These are phyloP conservation scores for Mucor velutinosus DNA, from an alignment of 371 early-diverging fungal species.

Conservation along the genomic window DNA sequence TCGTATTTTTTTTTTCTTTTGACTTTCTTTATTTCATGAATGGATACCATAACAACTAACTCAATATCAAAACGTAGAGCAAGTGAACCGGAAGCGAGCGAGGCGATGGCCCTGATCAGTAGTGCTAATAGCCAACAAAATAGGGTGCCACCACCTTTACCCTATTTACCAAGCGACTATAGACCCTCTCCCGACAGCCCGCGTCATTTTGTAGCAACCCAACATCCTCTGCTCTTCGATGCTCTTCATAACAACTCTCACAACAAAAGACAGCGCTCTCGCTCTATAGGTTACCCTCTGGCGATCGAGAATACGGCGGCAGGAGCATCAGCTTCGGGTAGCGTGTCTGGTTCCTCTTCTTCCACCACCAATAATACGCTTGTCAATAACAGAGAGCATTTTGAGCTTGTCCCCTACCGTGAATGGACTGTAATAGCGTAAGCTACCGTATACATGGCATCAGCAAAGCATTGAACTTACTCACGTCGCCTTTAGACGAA, in stretches of 20 bases:
- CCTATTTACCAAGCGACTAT: slow-evolving; percentile 48
- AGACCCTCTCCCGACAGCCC: slow-evolving; percentile 41
- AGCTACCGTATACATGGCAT: neutral
- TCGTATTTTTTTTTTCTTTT: neutral
- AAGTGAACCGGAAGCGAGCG: slow-evolving; percentile 37
- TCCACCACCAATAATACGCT: slow-evolving; percentile 4
- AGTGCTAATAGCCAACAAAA: slow-evolving; percentile 1
- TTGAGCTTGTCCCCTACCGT: slow-evolving; percentile 54
- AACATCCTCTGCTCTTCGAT: neutral
- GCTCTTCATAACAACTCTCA: neutral
- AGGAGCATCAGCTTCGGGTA: neutral
- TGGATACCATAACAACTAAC: neutral
- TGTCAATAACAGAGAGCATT: slow-evolving; percentile 11
- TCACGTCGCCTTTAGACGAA: slow-evolving; percentile 32
- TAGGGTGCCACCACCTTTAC: slow-evolving; percentile 51
- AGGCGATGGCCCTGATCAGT: slow-evolving; percentile 35
- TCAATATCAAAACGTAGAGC: slow-evolving; percentile 25
- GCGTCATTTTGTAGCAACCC: slow-evolving; percentile 30
- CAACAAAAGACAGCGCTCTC: slow-evolving; percentile 30
- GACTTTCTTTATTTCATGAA: neutral
- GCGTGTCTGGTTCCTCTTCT: neutral
- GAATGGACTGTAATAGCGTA: slow-evolving; percentile 61
- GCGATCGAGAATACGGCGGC: slow-evolving; percentile 8
- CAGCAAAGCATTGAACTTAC: neutral
- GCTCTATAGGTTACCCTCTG: slow-evolving; percentile 29